These are phyloP conservation scores for Neurospora sp. DNA, from an alignment of 495 filamentous ascomycete genomes.

Conservation along the genomic window DNA sequence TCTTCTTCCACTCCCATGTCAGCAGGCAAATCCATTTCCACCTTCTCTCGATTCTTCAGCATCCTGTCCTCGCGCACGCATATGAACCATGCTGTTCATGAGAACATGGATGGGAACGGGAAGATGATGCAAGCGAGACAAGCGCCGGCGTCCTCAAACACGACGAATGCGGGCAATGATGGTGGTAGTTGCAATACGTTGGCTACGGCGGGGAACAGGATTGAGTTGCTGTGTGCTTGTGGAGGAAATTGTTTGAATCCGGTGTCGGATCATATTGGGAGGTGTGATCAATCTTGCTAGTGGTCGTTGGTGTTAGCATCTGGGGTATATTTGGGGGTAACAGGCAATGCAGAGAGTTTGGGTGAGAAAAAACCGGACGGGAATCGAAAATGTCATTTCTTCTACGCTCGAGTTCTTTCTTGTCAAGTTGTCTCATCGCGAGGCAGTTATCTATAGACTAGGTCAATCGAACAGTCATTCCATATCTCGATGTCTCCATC, in stretches of 20 bases:
- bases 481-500: too few species aligned
- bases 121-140: not conserved
- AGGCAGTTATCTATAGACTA: not conserved
- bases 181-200: conserved; percentile 2
- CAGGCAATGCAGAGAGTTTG: not conserved
- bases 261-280: conserved; percentile 17
- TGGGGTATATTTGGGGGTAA: not conserved
- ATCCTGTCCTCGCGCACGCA: not conserved
- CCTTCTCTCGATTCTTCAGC: not conserved
- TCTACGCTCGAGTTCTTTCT: not conserved
- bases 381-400: not conserved
- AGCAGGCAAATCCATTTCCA: not conserved
- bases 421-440: not conserved
- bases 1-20: not conserved
- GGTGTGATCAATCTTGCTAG: conserved; percentile 19
- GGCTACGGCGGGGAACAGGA: conserved; percentile 13
- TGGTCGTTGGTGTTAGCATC: not conserved
- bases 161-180: not conserved
- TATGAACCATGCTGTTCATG: not conserved
- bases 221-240: conserved; percentile 32
- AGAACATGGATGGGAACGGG: not conserved
- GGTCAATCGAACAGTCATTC: not conserved
- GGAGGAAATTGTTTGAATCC: conserved; percentile 29
- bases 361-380: not conserved
- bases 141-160: not conserved